phyloP scores from a whole-genome alignment of 129 eudicot species.

The Tagetes patula region DNA sequence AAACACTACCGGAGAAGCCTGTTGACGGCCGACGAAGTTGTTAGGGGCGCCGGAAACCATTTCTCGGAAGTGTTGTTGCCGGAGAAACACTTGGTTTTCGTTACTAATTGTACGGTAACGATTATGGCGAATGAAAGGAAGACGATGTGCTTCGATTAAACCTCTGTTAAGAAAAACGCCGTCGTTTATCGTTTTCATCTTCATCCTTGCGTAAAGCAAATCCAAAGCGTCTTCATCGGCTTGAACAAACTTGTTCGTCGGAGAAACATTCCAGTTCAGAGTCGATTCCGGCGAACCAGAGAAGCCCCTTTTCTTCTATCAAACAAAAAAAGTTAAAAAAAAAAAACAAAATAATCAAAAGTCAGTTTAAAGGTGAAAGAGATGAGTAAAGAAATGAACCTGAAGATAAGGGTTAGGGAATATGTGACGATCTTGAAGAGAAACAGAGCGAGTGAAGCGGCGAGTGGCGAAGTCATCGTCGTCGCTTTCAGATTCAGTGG shows the following conservation, averaged over 20 bases:
- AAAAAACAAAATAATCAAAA: too few species aligned
- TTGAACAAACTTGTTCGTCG: constrained; percentile 38
- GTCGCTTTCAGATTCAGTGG: constrained; percentile 49
- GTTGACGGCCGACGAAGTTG: constrained; percentile 14
- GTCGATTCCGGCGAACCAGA: constrained; percentile 75
- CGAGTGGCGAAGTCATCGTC: constrained; percentile 57
- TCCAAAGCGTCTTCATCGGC: constrained; percentile 44
- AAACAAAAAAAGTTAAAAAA: background rate
- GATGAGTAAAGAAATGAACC: too few species aligned
- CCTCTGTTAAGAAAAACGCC: constrained; percentile 18
- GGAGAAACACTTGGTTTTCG: constrained; percentile 14
- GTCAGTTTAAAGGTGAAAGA: too few species aligned
- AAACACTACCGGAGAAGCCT: constrained; percentile 26
- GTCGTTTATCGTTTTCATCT: constrained; percentile 35
- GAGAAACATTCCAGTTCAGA: constrained; percentile 49
- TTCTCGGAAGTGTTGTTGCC: constrained; percentile 27
- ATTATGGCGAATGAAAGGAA: constrained; percentile 15
- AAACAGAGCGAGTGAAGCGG: constrained; percentile 46
- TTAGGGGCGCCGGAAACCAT: constrained; percentile 15
- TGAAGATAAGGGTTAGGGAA: background rate
- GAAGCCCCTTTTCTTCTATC: constrained; percentile 37
- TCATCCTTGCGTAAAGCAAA: constrained; percentile 48
- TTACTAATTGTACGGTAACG: constrained; percentile 4
- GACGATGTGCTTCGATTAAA: constrained; percentile 16
- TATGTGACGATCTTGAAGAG: constrained; percentile 29